Base-by-base conservation (phyloP, 2,329 filamentous ascomycete species). In the Blastomyces parvus region DNA sequence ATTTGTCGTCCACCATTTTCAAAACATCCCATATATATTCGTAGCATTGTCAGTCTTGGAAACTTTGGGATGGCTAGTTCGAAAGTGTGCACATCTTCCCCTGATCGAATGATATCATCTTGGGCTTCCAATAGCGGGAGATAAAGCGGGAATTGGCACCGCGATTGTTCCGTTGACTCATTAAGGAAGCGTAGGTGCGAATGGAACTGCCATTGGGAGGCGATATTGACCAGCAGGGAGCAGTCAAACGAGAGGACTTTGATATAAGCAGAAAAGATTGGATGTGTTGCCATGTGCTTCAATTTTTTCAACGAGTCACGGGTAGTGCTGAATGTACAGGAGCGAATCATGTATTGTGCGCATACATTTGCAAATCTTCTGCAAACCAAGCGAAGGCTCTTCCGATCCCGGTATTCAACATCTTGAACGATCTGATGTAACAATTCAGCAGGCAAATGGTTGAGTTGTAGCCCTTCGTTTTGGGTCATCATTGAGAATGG, bases 311-410 rank as follows among this genome's bases (percentile, higher is more conserved):
- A 19, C 3, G 30, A 30, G 36, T 60, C 27, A 30, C 55, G 52
- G 11, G 46, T 56, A 8, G 56, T 56, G 48, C 46, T 60, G 25
- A 63, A 38, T n/a, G 40, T 59, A 25, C 62, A 63, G 11, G 50
- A 52, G 17, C 17, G 58, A 9, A 38, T 42, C 42, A 61, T 19
- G 38, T 63, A 61, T 56, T 22, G 46, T 13, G 44, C 40, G 11
- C 62, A 60, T 11, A 25, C 62, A 30, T 61, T 60, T 25, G 62
- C 57, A 48, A 63, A 63, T 17, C 22, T 5, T n/a, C 30, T 60
- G 22, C 62, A 63, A 56, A 58, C 57, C 7, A 63, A 42, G 9
- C 62, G 62, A 27, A 61, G 38, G 17, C 36, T 48, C 22, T 53
- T 27, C 22, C 50, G 48, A 36, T 63, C 57, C 3, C n/a, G 22